Conservation (phyloP, 805 yeast genomes). For the Candida nanaspora region DNA sequence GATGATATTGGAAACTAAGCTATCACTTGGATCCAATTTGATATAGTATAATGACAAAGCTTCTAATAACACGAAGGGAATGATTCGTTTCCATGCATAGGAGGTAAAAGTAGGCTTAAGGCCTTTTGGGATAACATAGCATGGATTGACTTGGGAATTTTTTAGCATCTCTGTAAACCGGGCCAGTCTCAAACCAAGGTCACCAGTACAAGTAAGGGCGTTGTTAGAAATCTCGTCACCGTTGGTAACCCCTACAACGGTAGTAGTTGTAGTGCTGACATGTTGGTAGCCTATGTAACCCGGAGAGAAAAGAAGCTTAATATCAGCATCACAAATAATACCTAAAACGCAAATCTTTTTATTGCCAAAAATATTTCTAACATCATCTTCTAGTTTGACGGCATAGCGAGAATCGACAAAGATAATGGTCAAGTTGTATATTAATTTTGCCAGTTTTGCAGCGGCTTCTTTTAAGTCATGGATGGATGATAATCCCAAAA, state of each 20-base stretch:
- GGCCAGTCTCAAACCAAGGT: conserved; percentile 11
- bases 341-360: conserved; percentile 13
- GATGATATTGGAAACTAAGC: conserved; percentile 4
- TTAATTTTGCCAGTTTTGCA: conserved; percentile 2
- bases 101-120: conserved; percentile 20
- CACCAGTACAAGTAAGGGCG: conserved; percentile 15
- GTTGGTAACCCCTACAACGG: conserved; percentile 18
- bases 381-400: conserved; percentile 12
- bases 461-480: conserved; percentile 5
- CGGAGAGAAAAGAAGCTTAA: conserved; percentile 8
- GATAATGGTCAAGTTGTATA: conserved; percentile 14
- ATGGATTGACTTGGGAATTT: conserved; percentile 18
- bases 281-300: conserved; percentile 10
- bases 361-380: conserved; percentile 1
- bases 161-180: conserved; percentile 14
- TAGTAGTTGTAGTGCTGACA: conserved; percentile 15
- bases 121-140: conserved; percentile 17
- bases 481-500: conserved; percentile 11
- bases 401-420: conserved; percentile 20
- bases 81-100: conserved; percentile 22
- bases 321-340: conserved; percentile 19
- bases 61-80: conserved; percentile 18
- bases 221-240: conserved; percentile 3
- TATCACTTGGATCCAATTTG: conserved; percentile 8
- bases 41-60: conserved; percentile 15